phyloP scores from a whole-genome alignment of 2,329 filamentous ascomycete genomes.

The Hypomyces rosellus region DNA sequence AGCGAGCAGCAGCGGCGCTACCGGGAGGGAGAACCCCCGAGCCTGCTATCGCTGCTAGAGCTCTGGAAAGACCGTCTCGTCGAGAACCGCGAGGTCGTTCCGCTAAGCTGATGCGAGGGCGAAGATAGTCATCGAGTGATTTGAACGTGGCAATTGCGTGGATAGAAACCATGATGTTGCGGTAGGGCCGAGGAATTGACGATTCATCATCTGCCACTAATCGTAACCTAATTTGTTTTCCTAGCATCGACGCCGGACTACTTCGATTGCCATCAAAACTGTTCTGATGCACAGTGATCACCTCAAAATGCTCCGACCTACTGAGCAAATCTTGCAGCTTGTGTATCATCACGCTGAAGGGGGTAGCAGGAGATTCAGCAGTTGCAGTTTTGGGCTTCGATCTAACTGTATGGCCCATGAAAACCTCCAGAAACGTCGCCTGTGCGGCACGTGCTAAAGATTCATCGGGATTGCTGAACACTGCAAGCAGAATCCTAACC shows the following conservation, averaged over 20 bases:
- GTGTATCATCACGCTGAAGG: conserved; percentile 84
- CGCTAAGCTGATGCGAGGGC: conserved; percentile 76
- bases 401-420: conserved; percentile 72
- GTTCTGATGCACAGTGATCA: conserved; percentile 90
- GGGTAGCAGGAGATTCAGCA: conserved; percentile 65
- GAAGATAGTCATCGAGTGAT: conserved; percentile 88
- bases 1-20: conserved; percentile 37
- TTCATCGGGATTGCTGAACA: conserved; percentile 69
- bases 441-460: conserved; percentile 60
- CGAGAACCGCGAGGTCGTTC: conserved; percentile 60
- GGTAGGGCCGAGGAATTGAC: conserved; percentile 78
- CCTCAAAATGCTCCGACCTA: conserved; percentile 95
- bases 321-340: conserved; percentile 95
- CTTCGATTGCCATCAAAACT: conserved; percentile 83
- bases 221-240: conserved; percentile 87
- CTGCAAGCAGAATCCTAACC: conserved; percentile 72
- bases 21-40: conserved; percentile 56
- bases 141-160: conserved; percentile 98
- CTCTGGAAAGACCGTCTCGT: conserved; percentile 59
- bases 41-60: conserved; percentile 71
- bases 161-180: conserved; percentile 96
- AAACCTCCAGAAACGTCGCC: conserved; percentile 80
- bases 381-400: conserved; percentile 58
- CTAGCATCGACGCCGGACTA: conserved; percentile 91
- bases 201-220: conserved; percentile 85